Evolutionary conservation across 768 basidiomycete species (phyloP), one percentile per base, ranked within the genome.

Genomic region (Lactifluus pinguis): DNA sequence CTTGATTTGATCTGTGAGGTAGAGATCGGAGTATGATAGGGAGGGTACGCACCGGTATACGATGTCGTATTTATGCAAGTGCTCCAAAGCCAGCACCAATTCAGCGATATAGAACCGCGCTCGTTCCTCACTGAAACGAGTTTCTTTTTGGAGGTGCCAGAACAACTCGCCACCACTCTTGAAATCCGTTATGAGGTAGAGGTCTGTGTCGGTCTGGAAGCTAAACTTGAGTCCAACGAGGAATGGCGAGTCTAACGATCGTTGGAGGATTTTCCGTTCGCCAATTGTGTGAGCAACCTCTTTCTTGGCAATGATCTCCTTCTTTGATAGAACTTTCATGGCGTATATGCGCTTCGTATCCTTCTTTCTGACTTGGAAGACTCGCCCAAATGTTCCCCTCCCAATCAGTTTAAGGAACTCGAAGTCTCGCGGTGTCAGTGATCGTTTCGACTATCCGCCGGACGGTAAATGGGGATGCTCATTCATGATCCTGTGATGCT

Each of bases 271-370:
- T 79, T 98, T 98, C 74, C 97, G 87, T 75, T 99, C 97, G 67
- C 97, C 97, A 59, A 99, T 98, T 15, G 97, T 99, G 73, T 99
- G 97, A 9, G 95, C 95, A 49, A 99, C 93, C 73, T 99, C 97
- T 75, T 98, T 98, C 80, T 98, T 98, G 29, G 92, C 95, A 57
- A 98, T 85, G 68, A 99, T 98, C 75, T 99, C 97, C 79, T 92
- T 95, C 77, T 99, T 99, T 36, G 92, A 95, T 42, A 99, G 81
- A 59, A 98, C 92, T 71, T 99, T 99, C 95, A 99, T 98, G 54
- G 97, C 97, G 77, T 98, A 99, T 75, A 99, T 98, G 49, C 97
- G 90, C 73, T 92, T 90, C 45, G 97, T 99, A 76, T 99, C 95
- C 72, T 80, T 86, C 76, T 99, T 99, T 63, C 97, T 91, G 52